These are phyloP conservation scores for Mikania micrantha DNA, from an alignment of 129 eudicot genomes.

Conservation along the genomic window DNA sequence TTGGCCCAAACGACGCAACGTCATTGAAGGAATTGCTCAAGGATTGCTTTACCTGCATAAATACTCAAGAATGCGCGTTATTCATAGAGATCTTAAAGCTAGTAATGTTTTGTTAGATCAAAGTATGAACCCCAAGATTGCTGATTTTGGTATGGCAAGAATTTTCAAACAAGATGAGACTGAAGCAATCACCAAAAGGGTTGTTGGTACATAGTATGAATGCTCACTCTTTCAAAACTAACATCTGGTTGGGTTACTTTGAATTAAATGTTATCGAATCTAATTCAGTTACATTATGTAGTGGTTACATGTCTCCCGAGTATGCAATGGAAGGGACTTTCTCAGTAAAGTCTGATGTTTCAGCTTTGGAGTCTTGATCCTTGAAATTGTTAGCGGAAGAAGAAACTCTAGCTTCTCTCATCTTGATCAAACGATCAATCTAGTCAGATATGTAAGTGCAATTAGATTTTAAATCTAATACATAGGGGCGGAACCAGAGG, in stretches of 20 bases:
- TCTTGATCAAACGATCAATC: conserved; percentile 19
- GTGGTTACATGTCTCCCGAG: conserved; percentile 28
- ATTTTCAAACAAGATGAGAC: neutral
- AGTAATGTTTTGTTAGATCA: neutral
- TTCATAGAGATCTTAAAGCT: neutral
- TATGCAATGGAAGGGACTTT: conserved; percentile 27
- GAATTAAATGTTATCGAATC: neutral
- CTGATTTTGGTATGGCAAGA: neutral
- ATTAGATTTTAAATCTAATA: neutral
- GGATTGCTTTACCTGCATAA: neutral
- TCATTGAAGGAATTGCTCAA: neutral
- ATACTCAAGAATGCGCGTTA: neutral
- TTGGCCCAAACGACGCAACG: neutral
- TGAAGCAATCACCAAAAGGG: neutral
- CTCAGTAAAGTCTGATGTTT: conserved; percentile 27
- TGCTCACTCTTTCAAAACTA: neutral
- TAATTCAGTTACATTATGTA: neutral
- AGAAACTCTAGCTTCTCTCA: conserved; percentile 18
- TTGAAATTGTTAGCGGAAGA: conserved; percentile 26
- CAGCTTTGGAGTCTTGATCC: conserved; percentile 26
- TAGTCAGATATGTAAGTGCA: conserved; percentile 39
- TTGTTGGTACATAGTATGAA: neutral
- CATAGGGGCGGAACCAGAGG: no score
- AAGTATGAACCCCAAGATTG: neutral
- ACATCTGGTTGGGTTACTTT: neutral